These are phyloP conservation scores for Collybia nuda DNA, from an alignment of 768 basidiomycete species.

Conservation along the genomic window DNA sequence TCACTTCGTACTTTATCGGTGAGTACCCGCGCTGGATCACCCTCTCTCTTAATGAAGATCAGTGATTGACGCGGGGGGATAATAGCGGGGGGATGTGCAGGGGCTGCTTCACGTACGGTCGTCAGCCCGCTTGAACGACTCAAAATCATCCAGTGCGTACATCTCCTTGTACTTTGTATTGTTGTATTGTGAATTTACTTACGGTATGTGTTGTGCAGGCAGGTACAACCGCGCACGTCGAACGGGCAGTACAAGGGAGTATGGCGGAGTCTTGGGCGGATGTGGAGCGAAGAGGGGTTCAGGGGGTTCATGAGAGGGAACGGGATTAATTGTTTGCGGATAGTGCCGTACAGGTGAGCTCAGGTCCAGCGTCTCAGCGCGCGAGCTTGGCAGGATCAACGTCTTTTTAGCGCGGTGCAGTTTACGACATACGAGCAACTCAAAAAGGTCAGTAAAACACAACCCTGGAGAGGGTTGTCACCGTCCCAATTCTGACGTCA, in stretches of 20 bases:
- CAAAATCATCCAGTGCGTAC: slow-evolving; percentile 92
- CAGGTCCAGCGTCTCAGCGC: not conserved
- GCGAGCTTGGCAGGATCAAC: not conserved
- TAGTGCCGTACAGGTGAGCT: slow-evolving; percentile 80
- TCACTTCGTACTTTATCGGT: slow-evolving; percentile 46
- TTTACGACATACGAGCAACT: slow-evolving; percentile 89
- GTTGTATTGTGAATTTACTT: slow-evolving; percentile 3
- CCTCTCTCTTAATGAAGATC: not conserved
- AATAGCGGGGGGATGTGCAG: slow-evolving; percentile 57
- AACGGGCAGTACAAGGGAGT: slow-evolving; percentile 80
- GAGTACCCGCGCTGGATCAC: slow-evolving; percentile 7
- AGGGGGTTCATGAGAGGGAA: slow-evolving; percentile 94
- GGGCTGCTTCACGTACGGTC: slow-evolving; percentile 81
- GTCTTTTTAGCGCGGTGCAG: slow-evolving; percentile 62
- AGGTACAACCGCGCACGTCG: slow-evolving; percentile 77
- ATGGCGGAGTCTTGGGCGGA: slow-evolving; percentile 78
- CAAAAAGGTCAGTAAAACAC: slow-evolving; percentile 82
- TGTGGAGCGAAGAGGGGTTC: slow-evolving; percentile 95
- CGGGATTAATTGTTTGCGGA: slow-evolving; percentile 82
- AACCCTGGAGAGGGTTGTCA: not conserved
- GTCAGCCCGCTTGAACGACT: slow-evolving; percentile 90
- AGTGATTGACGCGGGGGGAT: slow-evolving; percentile 8
- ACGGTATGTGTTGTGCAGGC: slow-evolving; percentile 44
- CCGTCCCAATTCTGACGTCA: slow-evolving; percentile 28
- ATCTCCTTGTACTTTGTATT: slow-evolving; percentile 4